Conservation (phyloP, 148 eudicot genomes). For the Cornus kousa region DNA sequence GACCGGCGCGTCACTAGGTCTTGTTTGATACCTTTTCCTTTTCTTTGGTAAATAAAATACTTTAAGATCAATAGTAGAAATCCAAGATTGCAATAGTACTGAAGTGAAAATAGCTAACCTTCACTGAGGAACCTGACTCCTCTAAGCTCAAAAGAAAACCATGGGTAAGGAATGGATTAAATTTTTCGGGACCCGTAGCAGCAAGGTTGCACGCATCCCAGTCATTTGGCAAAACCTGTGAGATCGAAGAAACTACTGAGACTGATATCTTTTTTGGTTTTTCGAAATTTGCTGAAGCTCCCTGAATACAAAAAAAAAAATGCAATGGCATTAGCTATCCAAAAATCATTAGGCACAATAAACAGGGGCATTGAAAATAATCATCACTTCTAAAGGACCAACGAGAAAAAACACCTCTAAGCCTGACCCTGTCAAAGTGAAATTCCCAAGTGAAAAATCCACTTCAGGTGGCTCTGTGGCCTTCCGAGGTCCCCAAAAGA, state of each 20-base stretch:
- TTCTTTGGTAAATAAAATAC: no score
- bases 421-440: slow-evolving; percentile 62
- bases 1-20: no score
- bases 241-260: slow-evolving; percentile 74
- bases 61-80: background rate
- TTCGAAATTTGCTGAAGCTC: slow-evolving; percentile 20
- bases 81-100: slow-evolving; percentile 1
- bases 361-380: slow-evolving; percentile 8
- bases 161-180: slow-evolving; percentile 84
- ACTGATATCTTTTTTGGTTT: slow-evolving; percentile 51
- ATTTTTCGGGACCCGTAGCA: slow-evolving; percentile 60
- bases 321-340: slow-evolving; percentile 1
- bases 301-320: slow-evolving; percentile 31
- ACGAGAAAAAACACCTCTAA: slow-evolving; percentile 53
- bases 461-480: slow-evolving; percentile 43
- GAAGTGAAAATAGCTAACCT: slow-evolving; percentile 46
- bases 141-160: slow-evolving; percentile 89
- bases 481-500: slow-evolving; percentile 78
- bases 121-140: slow-evolving; percentile 69
- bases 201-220: slow-evolving; percentile 94
- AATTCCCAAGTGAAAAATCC: slow-evolving; percentile 52
- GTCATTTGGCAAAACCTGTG: slow-evolving; percentile 54
- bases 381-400: slow-evolving; percentile 11
- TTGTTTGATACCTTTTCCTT: no score
- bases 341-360: slow-evolving; percentile 1